Evolutionary conservation across 2,329 filamentous ascomycete genomes (phyloP).

Genomic region (Chaetomium olivaceum): DNA sequence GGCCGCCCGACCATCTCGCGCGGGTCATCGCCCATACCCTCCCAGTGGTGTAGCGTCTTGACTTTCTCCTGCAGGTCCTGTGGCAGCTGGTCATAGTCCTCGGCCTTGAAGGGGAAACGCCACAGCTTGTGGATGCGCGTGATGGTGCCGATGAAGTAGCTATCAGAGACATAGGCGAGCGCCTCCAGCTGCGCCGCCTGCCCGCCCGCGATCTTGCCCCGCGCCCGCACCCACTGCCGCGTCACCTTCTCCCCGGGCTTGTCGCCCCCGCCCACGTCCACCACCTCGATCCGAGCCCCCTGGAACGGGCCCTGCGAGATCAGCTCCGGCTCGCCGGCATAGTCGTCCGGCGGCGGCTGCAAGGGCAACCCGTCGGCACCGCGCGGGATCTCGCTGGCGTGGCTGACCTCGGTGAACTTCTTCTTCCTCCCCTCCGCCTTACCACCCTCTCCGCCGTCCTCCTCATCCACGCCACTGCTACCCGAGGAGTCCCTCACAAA

Average conservation of each 20-base stretch:
- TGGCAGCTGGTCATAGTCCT: slow-evolving; percentile 49
- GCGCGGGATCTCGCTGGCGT: slow-evolving; percentile 62
- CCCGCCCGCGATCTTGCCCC: slow-evolving; percentile 76
- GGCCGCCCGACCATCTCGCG: slow-evolving; percentile 54
- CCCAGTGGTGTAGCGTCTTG: slow-evolving; percentile 41
- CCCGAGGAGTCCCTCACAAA: slow-evolving; percentile 71
- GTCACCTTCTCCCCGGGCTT: slow-evolving; percentile 67
- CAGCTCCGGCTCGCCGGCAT: slow-evolving; percentile 52
- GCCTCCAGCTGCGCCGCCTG: slow-evolving; percentile 81
- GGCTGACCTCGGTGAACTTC: slow-evolving; percentile 54
- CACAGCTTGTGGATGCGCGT: slow-evolving; percentile 78
- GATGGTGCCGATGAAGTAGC: slow-evolving; percentile 90
- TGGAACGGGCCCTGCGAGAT: slow-evolving; percentile 52
- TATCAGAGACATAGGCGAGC: slow-evolving; percentile 90
- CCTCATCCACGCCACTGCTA: slow-evolving; percentile 35
- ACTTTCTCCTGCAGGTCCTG: slow-evolving; percentile 42
- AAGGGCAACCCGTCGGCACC: slow-evolving; percentile 23
- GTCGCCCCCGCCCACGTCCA: slow-evolving; percentile 46
- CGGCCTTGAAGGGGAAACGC: slow-evolving; percentile 61
- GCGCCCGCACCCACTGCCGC: slow-evolving; percentile 72
- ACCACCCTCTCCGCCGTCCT: too few species aligned
- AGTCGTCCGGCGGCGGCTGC: slow-evolving; percentile 36
- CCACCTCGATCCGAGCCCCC: slow-evolving; percentile 46
- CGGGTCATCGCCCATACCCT: slow-evolving; percentile 39
- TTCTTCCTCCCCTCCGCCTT: background rate